Evolutionary conservation across 441 rosid species (phyloP).

Genomic region (Lepidium campestre): DNA sequence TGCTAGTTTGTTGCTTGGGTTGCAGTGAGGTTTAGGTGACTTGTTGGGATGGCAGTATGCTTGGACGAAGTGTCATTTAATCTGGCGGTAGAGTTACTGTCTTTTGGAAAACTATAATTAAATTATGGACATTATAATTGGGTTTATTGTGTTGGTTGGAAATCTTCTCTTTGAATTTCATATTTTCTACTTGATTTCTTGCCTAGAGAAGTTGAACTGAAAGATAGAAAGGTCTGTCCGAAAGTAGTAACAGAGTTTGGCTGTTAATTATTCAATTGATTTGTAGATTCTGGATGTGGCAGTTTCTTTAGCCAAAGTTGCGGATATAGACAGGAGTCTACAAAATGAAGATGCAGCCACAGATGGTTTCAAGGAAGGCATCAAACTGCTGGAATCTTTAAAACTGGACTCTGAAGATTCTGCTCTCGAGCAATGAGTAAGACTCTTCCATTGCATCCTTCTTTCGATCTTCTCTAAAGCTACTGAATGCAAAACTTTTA

Average conservation of each 20-base stretch:
- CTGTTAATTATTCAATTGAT: neutral
- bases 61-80: neutral
- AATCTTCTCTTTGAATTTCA: neutral
- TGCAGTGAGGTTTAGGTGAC: neutral
- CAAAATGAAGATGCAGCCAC: conserved; percentile 58
- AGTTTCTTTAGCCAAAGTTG: conserved; percentile 89
- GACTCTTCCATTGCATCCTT: conserved; percentile 10
- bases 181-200: neutral
- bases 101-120: neutral
- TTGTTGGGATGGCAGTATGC: neutral
- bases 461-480: neutral
- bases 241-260: neutral
- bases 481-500: neutral
- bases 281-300: conserved; percentile 78
- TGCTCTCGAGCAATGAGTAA: conserved; percentile 70
- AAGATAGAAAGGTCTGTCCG: neutral
- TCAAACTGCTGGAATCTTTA: conserved; percentile 64
- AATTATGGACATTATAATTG: neutral
- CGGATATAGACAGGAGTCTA: conserved; percentile 74
- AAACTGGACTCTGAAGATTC: conserved; percentile 63
- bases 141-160: neutral
- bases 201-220: neutral
- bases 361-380: conserved; percentile 78
- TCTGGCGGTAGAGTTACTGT: neutral
- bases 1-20: neutral